These are phyloP conservation scores for Pulveroboletus sp. DNA, from an alignment of 768 basidiomycete genomes.

Conservation along the genomic window DNA sequence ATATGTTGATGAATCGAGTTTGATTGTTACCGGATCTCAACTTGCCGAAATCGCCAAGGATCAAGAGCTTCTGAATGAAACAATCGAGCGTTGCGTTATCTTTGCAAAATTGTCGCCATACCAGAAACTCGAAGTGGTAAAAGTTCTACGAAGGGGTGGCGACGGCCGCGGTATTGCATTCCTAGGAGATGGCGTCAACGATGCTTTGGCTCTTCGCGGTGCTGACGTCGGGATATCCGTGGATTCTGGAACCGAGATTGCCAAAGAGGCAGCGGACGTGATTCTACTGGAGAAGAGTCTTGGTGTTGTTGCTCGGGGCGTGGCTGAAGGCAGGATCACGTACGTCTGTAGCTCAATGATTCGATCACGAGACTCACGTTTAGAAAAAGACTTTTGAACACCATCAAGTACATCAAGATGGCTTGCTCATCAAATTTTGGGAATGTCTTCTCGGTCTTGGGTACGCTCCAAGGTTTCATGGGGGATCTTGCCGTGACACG, in stretches of 20 bases:
- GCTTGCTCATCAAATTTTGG: slow-evolving; percentile 35
- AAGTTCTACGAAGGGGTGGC: slow-evolving; percentile 23
- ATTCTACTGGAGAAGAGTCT: slow-evolving; percentile 35
- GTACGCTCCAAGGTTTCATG: slow-evolving; percentile 11
- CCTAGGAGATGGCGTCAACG: slow-evolving; percentile 30
- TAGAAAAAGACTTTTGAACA: slow-evolving; percentile 30
- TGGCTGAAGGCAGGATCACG: slow-evolving; percentile 32
- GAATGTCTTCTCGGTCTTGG: slow-evolving; percentile 30
- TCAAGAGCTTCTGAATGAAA: slow-evolving; percentile 20
- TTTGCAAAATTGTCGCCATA: slow-evolving; percentile 32
- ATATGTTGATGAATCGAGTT: slow-evolving; percentile 16
- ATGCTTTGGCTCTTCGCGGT: slow-evolving; percentile 30
- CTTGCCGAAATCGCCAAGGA: slow-evolving; percentile 29
- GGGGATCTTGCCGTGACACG: background rate
- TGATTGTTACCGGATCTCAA: slow-evolving; percentile 28
- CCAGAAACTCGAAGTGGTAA: slow-evolving; percentile 32
- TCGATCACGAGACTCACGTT: slow-evolving; percentile 6
- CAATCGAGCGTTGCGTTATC: slow-evolving; percentile 29
- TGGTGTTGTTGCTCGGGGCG: slow-evolving; percentile 30
- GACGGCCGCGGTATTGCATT: slow-evolving; percentile 30
- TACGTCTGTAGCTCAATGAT: slow-evolving; percentile 10
- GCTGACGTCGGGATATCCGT: slow-evolving; percentile 32
- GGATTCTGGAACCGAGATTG: slow-evolving; percentile 32
- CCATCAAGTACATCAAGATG: slow-evolving; percentile 37
- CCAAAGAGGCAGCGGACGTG: slow-evolving; percentile 36